Evolutionary conservation across 2,329 filamentous ascomycete species (phyloP).

Genomic region (Neurospora sp.): DNA sequence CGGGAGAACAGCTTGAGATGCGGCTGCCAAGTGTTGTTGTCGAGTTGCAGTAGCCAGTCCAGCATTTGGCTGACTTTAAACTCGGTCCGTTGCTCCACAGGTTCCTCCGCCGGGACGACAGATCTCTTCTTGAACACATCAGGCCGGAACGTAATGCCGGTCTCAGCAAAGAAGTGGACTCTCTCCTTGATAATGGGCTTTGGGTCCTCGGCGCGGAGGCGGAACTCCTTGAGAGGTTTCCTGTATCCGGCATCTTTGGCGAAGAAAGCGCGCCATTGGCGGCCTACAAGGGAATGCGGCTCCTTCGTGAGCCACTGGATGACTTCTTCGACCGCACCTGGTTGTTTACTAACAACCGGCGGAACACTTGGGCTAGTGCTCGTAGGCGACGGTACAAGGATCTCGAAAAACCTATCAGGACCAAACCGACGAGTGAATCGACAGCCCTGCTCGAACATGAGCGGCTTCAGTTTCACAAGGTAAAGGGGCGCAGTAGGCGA

Average conservation of each 20-base stretch:
- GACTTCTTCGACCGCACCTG: conserved; percentile 24
- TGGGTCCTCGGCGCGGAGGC: conserved; percentile 6
- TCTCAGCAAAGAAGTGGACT: conserved; percentile 45
- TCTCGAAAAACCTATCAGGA: conserved; percentile 46
- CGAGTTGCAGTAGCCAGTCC: conserved; percentile 40
- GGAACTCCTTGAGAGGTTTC: conserved; percentile 26
- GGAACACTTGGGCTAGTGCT: conserved; percentile 16
- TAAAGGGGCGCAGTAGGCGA: conserved; percentile 30
- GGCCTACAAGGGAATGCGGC: conserved; percentile 34
- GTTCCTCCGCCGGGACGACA: conserved; percentile 17
- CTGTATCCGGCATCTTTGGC: conserved; percentile 28
- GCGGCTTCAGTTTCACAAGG: conserved; percentile 34
- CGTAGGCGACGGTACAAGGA: conserved; percentile 37
- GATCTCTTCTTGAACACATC: conserved; percentile 3
- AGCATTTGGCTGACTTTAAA: conserved; percentile 34
- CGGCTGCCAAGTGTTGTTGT: conserved; percentile 34
- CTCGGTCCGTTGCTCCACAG: conserved; percentile 19
- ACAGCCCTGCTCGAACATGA: conserved; percentile 38
- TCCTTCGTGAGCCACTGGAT: conserved; percentile 30
- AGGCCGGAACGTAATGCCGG: conserved; percentile 33
- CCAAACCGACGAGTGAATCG: conserved; percentile 47
- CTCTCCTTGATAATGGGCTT: conserved; percentile 29
- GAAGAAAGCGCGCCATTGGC: conserved; percentile 39
- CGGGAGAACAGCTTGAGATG: conserved; percentile 49
- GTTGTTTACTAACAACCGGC: conserved; percentile 21